Base-by-base conservation (phyloP, 2,329 filamentous ascomycete species). In the Stagonosporopsis vannaccii region DNA sequence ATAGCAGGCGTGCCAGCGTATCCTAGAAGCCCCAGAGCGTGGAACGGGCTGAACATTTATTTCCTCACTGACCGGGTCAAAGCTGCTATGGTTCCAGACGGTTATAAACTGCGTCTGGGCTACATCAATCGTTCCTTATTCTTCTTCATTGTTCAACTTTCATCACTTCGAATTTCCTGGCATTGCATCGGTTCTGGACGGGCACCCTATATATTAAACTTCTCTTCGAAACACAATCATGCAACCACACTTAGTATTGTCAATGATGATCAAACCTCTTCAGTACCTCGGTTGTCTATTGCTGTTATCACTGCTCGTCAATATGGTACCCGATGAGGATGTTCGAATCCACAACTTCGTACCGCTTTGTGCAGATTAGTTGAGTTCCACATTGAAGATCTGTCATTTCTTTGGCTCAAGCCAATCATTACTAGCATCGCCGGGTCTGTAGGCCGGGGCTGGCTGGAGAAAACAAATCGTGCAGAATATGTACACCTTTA, bases 141-240 rank as follows among this genome's bases (percentile, higher is more conserved):
- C n/a, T 33, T 15, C 25, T 42, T 35, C 22, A 15, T 33, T 35
- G 35, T 20, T 22, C 19, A 43, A 46, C n/a, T 47, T 43, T 17
- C 19, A 43, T 15, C 7, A 17, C 23, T 7, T 43, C 44, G 28
- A 8, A 30, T 9, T 25, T 9, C 30, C 37, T 43, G 33, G 41
- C 41, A 15, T 42, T 13, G 11, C 20, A 26, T 5, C 4, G 20
- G 17, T 23, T n/a, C 36, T 9, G 11, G 22, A 40, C 19, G 22
- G 36, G 20, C 17, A 7, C 9, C 28, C 37, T 41, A 23, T 19
- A 3, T 47, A 42, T 15, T 19, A 33, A 9, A 33, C 30, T 56
- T 56, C 53, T 26, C 42, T 56, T 51, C 53, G 9, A 42, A 51
- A 42, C 53, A 56, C 47, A 56, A 26, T 43, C 19, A 51, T 56